Conservation (phyloP, 306 rosid genomes). For the Malus sieversii region DNA sequence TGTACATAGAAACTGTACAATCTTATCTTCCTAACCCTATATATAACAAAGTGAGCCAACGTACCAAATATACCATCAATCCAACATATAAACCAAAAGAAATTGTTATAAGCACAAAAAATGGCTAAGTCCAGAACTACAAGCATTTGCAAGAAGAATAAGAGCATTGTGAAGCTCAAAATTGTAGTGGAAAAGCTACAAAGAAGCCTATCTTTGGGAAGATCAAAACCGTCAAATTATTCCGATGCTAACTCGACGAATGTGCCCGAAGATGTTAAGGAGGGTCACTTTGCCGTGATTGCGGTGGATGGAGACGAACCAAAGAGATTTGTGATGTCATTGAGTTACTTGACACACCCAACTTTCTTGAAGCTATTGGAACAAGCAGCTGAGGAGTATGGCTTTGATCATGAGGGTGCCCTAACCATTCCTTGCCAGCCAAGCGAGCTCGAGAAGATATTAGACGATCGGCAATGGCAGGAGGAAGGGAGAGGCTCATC, state of each 20-base stretch:
- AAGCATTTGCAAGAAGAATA: constrained; percentile 31
- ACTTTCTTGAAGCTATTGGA: constrained; percentile 54
- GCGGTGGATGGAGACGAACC: constrained; percentile 42
- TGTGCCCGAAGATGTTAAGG: constrained; percentile 74
- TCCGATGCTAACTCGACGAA: background rate
- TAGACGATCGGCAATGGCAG: constrained; percentile 31
- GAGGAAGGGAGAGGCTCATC: background rate
- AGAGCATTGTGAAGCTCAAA: constrained; percentile 46
- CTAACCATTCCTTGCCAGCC: constrained; percentile 61
- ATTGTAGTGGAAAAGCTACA: constrained; percentile 55
- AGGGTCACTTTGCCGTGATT: constrained; percentile 81
- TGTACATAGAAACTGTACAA: background rate
- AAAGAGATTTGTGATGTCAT: constrained; percentile 61
- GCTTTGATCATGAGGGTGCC: constrained; percentile 75
- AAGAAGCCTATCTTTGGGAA: constrained; percentile 35
- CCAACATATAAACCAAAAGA: background rate
- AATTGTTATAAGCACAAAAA: background rate
- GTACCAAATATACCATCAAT: background rate
- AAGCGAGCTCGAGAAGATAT: constrained; percentile 50
- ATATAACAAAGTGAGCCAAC: constrained; percentile 7
- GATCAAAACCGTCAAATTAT: constrained; percentile 10
- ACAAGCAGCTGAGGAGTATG: constrained; percentile 73
- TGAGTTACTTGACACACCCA: constrained; percentile 54
- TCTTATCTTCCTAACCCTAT: constrained; percentile 14
- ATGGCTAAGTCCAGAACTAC: constrained; percentile 38